A percentile compares a stretch with the other conserved stretches of the same genome.
These are phyloP conservation scores for Sphaceloma murrayae DNA, from an alignment of 2,329 filamentous ascomycete species.

Conservation along the genomic window DNA sequence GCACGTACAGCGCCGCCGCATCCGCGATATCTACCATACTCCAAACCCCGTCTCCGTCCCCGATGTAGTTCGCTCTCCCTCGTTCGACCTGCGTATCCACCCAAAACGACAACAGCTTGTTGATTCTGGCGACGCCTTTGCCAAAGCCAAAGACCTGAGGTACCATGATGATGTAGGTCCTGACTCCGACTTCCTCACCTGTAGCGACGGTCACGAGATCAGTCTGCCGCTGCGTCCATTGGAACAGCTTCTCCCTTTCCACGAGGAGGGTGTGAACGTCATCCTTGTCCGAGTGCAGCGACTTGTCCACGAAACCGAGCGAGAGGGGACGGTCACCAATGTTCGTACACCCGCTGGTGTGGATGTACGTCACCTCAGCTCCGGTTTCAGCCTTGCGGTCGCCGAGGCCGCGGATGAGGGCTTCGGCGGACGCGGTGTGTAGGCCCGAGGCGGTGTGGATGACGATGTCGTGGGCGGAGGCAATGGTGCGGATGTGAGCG, in stretches of 20 bases:
- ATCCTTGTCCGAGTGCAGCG: neutral
- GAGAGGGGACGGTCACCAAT: constrained; percentile 1
- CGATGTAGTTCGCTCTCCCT: neutral
- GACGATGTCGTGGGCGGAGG: constrained; percentile 20
- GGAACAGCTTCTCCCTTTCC: neutral
- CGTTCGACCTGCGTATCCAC: neutral
- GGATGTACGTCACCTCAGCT: constrained; percentile 1
- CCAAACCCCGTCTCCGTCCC: neutral
- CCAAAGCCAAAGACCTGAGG: neutral
- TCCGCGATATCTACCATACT: neutral
- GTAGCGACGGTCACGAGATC: neutral
- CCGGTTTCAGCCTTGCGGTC: neutral
- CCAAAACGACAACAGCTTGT: neutral
- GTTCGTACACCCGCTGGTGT: neutral
- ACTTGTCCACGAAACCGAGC: neutral
- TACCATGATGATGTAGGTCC: constrained; percentile 9
- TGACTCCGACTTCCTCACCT: neutral
- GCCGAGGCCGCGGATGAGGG: constrained; percentile 1
- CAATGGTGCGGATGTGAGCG: constrained; percentile 22
- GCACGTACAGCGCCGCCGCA: neutral
- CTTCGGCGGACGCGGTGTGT: neutral
- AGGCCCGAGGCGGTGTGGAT: constrained; percentile 3
- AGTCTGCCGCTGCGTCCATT: neutral
- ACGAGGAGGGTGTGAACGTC: neutral
- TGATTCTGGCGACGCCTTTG: neutral